Conservation (phyloP, 257 asterid genomes). For the Solanum sejunctum region DNA sequence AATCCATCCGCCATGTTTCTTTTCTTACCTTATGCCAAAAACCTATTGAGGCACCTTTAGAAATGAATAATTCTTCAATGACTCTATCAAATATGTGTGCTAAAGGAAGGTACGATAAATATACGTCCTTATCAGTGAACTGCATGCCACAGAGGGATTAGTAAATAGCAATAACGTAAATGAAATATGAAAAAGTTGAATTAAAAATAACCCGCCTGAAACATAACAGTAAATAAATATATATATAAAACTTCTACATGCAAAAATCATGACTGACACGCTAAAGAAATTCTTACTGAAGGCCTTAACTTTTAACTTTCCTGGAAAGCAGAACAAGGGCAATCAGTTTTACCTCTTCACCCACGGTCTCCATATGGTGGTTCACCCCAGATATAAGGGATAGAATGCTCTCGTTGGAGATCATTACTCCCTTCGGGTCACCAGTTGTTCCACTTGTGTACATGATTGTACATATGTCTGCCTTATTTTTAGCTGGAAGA, state of each 20-base stretch:
- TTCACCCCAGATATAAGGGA: constrained; percentile 63
- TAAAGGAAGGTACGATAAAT: constrained; percentile 68
- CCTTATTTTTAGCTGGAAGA: constrained; percentile 43
- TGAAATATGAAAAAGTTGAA: not conserved
- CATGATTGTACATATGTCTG: constrained; percentile 73
- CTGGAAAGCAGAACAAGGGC: not conserved
- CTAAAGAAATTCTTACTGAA: not conserved
- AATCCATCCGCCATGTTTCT: not conserved
- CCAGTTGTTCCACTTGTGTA: constrained; percentile 92
- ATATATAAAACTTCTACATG: not conserved
- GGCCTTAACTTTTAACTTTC: not conserved
- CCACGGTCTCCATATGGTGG: constrained; percentile 53
- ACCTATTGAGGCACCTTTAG: constrained; percentile 70
- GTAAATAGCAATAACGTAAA: not conserved
- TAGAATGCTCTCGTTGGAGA: constrained; percentile 64
- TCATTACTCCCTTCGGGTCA: constrained; percentile 70
- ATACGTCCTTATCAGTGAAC: constrained; percentile 57
- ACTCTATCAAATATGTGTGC: constrained; percentile 88
- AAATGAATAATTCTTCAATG: constrained; percentile 56
- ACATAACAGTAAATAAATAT: not conserved
- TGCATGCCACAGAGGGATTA: constrained; percentile 13
- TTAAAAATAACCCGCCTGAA: not conserved
- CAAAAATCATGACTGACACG: not conserved
- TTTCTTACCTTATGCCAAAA: constrained; percentile 66
- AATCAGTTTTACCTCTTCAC: constrained; percentile 39